phyloP scores from a whole-genome alignment of 2,329 filamentous ascomycete genomes.

The Paramyrothecium sp. region DNA sequence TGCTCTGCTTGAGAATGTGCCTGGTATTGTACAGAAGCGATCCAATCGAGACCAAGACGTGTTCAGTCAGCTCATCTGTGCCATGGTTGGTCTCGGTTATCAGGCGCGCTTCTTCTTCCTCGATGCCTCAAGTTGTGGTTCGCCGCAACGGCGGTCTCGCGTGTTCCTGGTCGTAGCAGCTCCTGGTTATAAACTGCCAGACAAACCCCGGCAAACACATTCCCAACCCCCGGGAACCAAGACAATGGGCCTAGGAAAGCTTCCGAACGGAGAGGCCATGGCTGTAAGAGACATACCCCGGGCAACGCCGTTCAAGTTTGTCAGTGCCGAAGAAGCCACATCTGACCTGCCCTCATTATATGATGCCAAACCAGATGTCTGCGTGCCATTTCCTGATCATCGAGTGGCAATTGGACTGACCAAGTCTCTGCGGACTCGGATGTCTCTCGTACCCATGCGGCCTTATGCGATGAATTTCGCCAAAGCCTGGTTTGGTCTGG shows the following conservation, averaged over 20 bases:
- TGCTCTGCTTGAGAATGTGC: constrained; percentile 75
- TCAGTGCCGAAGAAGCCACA: constrained; percentile 53
- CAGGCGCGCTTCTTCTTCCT: constrained; percentile 67
- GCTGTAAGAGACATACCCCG: constrained; percentile 40
- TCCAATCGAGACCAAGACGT: constrained; percentile 56
- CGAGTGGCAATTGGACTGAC: constrained; percentile 45
- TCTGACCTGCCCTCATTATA: constrained; percentile 61
- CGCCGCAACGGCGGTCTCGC: constrained; percentile 62
- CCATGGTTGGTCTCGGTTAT: constrained; percentile 74
- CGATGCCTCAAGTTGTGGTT: constrained; percentile 69
- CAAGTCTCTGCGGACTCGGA: constrained; percentile 36
- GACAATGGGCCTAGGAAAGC: constrained; percentile 48
- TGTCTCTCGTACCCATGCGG: constrained; percentile 57
- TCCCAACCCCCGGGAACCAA: constrained; percentile 45
- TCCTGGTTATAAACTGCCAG: constrained; percentile 58
- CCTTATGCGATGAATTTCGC: constrained; percentile 55
- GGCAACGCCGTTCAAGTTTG: constrained; percentile 58
- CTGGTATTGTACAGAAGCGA: constrained; percentile 56
- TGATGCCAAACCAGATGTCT: constrained; percentile 61
- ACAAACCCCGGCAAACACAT: constrained; percentile 60
- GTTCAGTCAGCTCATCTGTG: constrained; percentile 70
- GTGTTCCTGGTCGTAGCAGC: constrained; percentile 72
- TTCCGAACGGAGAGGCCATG: constrained; percentile 60
- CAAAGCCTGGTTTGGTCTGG: constrained; percentile 39
- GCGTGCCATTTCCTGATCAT: constrained; percentile 68